These are phyloP conservation scores for Euphorbia celastroides DNA, from an alignment of 441 rosid genomes.

Conservation along the genomic window DNA sequence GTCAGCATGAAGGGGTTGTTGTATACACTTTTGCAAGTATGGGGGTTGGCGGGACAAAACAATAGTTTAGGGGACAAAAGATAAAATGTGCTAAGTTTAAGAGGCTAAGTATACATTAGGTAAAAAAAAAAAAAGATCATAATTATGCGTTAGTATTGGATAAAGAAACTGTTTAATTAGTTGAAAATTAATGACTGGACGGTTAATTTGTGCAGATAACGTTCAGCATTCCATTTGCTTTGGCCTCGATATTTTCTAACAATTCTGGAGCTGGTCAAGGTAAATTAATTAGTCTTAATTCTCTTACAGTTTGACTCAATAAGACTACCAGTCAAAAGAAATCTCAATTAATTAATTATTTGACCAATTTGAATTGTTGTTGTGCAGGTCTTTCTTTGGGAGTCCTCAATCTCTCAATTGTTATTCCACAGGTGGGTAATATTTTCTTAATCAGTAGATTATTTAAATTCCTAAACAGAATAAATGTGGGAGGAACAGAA, in stretches of 20 bases:
- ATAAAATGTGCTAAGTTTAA: too few relatives aligned
- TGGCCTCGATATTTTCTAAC: conserved; percentile 75
- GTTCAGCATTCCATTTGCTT: conserved; percentile 76
- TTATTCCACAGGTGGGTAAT: conserved; percentile 64
- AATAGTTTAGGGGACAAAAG: too few relatives aligned
- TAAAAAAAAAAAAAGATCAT: too few relatives aligned
- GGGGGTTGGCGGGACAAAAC: too few relatives aligned
- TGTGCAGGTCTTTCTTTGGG: conserved; percentile 72
- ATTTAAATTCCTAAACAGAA: background rate
- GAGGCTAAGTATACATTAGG: too few relatives aligned
- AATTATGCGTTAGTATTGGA: too few relatives aligned
- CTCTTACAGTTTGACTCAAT: background rate
- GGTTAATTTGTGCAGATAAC: conserved; percentile 45
- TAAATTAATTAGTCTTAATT: conserved; percentile 18
- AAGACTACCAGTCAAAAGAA: background rate
- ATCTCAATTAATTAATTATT: background rate
- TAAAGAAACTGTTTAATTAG: too few relatives aligned
- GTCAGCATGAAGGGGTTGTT: too few relatives aligned
- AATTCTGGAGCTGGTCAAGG: conserved; percentile 85
- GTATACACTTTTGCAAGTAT: too few relatives aligned
- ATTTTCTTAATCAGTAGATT: background rate
- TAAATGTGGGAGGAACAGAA: background rate
- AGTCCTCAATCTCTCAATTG: conserved; percentile 73
- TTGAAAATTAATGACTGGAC: background rate
- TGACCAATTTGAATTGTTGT: background rate